A percentile compares a stretch with the other conserved stretches of the same genome.
phyloP scores from a whole-genome alignment of 495 filamentous ascomycete species.

The Lophium mytilinum region DNA sequence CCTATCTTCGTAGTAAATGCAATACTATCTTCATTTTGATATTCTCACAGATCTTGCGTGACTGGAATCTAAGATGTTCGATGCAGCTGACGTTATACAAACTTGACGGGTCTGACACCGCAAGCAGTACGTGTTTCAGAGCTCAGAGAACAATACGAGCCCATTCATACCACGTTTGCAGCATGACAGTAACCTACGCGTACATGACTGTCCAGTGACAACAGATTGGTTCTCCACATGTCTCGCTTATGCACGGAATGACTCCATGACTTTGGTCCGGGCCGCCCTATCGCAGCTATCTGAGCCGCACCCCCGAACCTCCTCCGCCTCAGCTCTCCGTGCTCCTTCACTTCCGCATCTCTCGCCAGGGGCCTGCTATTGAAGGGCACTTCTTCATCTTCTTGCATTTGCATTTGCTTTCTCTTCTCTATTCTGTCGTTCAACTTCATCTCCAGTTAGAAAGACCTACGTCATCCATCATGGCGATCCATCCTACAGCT shows the following conservation, averaged over 20 bases:
- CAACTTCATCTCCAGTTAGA: neutral
- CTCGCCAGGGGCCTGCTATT: neutral
- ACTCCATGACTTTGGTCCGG: neutral
- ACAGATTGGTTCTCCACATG: neutral
- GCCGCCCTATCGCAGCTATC: slow-evolving; percentile 7
- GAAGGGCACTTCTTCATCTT: neutral
- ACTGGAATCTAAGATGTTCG: too few relatives aligned
- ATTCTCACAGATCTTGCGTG: too few relatives aligned
- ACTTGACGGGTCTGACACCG: too few relatives aligned
- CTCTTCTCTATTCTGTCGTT: neutral
- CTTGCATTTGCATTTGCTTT: neutral
- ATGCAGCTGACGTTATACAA: too few relatives aligned
- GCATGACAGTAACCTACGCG: neutral
- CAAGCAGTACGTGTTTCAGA: too few relatives aligned
- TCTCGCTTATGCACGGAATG: neutral
- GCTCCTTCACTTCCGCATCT: neutral
- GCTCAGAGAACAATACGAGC: too few relatives aligned
- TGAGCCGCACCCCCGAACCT: neutral
- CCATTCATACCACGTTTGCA: too few relatives aligned
- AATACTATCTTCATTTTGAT: too few relatives aligned
- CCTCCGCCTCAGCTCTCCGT: neutral
- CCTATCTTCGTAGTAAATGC: too few relatives aligned
- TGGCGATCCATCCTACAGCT: slow-evolving; percentile 17
- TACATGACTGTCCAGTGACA: neutral
- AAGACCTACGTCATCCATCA: slow-evolving; percentile 1